Percentiles rank a stretch among this genome's conserved stretches.
Conservation (phyloP, 2,329 filamentous ascomycete species). For the Colletotrichum plurivorum region DNA sequence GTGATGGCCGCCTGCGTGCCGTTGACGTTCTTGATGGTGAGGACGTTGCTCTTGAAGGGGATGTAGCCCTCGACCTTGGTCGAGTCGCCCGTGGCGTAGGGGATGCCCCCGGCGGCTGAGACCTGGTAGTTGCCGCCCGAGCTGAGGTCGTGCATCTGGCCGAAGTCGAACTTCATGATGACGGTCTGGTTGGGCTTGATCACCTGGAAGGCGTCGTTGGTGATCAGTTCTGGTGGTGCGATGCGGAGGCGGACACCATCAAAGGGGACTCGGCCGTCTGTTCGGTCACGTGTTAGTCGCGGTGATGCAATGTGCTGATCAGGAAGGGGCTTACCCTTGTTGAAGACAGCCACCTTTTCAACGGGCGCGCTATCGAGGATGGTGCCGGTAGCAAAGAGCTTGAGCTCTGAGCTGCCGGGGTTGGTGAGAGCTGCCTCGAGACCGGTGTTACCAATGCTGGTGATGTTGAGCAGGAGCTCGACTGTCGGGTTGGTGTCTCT, state of each 20-base stretch:
- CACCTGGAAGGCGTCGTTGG: slow-evolving; percentile 60
- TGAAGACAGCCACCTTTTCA: slow-evolving; percentile 63
- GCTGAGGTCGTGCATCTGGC: slow-evolving; percentile 63
- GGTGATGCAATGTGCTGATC: background rate
- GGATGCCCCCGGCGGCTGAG: slow-evolving; percentile 66
- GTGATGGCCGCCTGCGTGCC: slow-evolving; percentile 64
- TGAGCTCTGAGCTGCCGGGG: slow-evolving; percentile 57
- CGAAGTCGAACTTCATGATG: slow-evolving; percentile 64
- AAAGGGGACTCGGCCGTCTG: slow-evolving; percentile 49
- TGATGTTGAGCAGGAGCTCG: slow-evolving; percentile 51
- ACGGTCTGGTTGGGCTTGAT: slow-evolving; percentile 61
- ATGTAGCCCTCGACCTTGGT: slow-evolving; percentile 66
- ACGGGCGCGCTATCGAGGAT: slow-evolving; percentile 63
- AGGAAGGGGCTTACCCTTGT: slow-evolving; percentile 51
- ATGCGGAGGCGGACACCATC: slow-evolving; percentile 65
- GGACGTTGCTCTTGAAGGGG: slow-evolving; percentile 68
- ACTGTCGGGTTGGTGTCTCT: slow-evolving; percentile 43
- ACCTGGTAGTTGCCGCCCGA: slow-evolving; percentile 66
- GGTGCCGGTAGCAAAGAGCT: slow-evolving; percentile 63
- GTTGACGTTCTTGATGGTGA: slow-evolving; percentile 68
- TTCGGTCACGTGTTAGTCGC: background rate
- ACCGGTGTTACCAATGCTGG: slow-evolving; percentile 59
- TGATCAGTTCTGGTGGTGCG: slow-evolving; percentile 53
- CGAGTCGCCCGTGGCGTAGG: slow-evolving; percentile 63
- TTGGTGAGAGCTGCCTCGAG: slow-evolving; percentile 64